Percentiles rank a stretch among this genome's conserved stretches.
These are phyloP conservation scores for Citrus hindsii DNA, from an alignment of 345 rosid genomes.

Conservation along the genomic window DNA sequence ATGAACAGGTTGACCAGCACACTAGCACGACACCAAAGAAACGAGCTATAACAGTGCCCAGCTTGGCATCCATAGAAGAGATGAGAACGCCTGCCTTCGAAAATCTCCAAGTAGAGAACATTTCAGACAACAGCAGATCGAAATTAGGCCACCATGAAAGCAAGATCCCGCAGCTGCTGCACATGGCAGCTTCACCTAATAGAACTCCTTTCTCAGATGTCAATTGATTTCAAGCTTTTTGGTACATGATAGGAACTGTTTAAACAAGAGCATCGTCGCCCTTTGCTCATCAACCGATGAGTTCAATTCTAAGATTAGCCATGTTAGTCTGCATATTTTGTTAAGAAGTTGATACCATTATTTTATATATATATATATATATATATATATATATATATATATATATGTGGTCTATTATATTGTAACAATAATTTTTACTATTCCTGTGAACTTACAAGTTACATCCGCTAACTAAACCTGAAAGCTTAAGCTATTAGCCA, in stretches of 20 bases:
- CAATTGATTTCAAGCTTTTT: constrained; percentile 26
- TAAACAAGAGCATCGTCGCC: background rate
- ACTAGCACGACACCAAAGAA: constrained; percentile 48
- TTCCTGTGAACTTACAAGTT: no score
- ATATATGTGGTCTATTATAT: no score
- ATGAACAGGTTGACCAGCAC: constrained; percentile 55
- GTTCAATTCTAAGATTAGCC: background rate
- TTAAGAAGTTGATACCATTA: no score
- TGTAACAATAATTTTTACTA: no score
- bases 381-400: no score
- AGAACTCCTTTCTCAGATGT: constrained; percentile 71
- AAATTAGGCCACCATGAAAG: constrained; percentile 28
- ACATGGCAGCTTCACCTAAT: constrained; percentile 32
- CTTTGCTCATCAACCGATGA: constrained; percentile 45
- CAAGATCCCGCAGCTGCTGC: constrained; percentile 23
- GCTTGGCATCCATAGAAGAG: constrained; percentile 66
- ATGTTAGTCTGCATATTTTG: background rate
- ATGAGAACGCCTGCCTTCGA: constrained; percentile 37
- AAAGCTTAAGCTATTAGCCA: no score
- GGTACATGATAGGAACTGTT: background rate
- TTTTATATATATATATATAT: no score
- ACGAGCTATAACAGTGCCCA: constrained; percentile 55
- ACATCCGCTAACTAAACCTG: no score
- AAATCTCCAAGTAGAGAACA: constrained; percentile 17
- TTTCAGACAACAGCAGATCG: constrained; percentile 21